phyloP scores from a whole-genome alignment of 2,329 filamentous ascomycete species.

The Monosporascus sp. region DNA sequence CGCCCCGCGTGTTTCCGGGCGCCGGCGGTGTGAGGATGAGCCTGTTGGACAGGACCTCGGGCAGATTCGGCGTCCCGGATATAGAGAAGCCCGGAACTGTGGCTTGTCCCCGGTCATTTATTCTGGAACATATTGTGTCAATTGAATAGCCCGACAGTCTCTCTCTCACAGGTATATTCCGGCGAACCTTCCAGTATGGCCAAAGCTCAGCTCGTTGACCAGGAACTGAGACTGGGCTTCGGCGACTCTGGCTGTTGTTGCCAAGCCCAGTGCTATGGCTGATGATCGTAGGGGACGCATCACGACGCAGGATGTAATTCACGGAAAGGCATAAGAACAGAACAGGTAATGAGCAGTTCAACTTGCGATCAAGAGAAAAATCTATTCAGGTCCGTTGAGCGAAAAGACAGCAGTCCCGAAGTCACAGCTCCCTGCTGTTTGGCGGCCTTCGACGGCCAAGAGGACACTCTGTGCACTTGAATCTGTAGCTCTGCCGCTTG shows the following conservation, averaged over 20 bases:
- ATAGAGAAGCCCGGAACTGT: slow-evolving; percentile 50
- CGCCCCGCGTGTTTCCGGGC: slow-evolving; percentile 78
- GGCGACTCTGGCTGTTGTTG: slow-evolving; percentile 36
- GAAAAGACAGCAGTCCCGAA: no score
- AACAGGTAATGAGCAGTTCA: slow-evolving; percentile 4
- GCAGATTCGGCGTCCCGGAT: slow-evolving; percentile 47
- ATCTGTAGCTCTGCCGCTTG: not conserved
- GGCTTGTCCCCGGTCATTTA: slow-evolving; percentile 55
- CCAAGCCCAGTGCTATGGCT: slow-evolving; percentile 36
- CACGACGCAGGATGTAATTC: slow-evolving; percentile 15
- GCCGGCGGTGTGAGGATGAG: slow-evolving; percentile 84
- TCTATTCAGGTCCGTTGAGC: not conserved
- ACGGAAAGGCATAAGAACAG: slow-evolving; percentile 5
- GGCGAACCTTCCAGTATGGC: slow-evolving; percentile 56
- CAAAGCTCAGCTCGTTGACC: slow-evolving; percentile 72
- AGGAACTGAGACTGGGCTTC: slow-evolving; percentile 58
- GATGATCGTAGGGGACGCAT: slow-evolving; percentile 38
- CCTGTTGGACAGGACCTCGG: slow-evolving; percentile 77
- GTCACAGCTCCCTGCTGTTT: no score
- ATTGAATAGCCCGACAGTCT: slow-evolving; percentile 2
- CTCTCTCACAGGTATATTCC: not conserved
- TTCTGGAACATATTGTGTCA: slow-evolving; percentile 34
- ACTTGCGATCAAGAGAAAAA: not conserved
- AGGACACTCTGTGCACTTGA: slow-evolving; percentile 1
- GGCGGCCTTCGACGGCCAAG: not conserved